Evolutionary conservation across 1,139 yeast genomes (phyloP).

Genomic region (Lodderomyces theae): DNA sequence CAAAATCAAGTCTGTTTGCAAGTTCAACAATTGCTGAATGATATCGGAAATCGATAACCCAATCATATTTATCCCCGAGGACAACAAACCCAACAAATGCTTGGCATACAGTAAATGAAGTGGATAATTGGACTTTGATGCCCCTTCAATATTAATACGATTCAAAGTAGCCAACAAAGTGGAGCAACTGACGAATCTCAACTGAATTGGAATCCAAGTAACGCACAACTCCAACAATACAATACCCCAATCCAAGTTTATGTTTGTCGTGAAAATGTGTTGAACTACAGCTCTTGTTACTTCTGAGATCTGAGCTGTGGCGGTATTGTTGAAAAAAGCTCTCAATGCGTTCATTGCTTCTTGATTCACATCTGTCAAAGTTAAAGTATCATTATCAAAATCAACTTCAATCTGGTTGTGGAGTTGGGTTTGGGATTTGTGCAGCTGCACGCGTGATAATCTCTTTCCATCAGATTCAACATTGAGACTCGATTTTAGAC

Average conservation of each 20-base stretch:
- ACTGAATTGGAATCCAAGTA: conserved; percentile 84
- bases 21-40: conserved; percentile 57
- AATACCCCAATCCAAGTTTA: conserved; percentile 48
- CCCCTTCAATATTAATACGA: conserved; percentile 20
- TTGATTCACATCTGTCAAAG: conserved; percentile 28
- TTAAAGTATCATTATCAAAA: conserved; percentile 30
- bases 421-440: conserved; percentile 19
- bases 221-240: conserved; percentile 63
- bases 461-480: conserved; percentile 25
- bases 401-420: conserved; percentile 23
- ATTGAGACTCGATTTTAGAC: conserved; percentile 25
- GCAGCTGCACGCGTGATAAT: conserved; percentile 27
- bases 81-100: conserved; percentile 55
- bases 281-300: conserved; percentile 46
- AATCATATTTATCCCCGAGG: conserved; percentile 78
- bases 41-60: conserved; percentile 89
- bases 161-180: conserved; percentile 37
- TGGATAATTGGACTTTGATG: conserved; percentile 24
- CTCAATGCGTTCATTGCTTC: conserved; percentile 46
- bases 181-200: conserved; percentile 66
- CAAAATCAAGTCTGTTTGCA: conserved; percentile 52
- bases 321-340: conserved; percentile 49
- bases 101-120: conserved; percentile 51
- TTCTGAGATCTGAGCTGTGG: conserved; percentile 46
- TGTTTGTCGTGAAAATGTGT: conserved; percentile 25